Evolutionary conservation across 2,329 filamentous ascomycete species (phyloP).

Genomic region (Microascus cirrosus): DNA sequence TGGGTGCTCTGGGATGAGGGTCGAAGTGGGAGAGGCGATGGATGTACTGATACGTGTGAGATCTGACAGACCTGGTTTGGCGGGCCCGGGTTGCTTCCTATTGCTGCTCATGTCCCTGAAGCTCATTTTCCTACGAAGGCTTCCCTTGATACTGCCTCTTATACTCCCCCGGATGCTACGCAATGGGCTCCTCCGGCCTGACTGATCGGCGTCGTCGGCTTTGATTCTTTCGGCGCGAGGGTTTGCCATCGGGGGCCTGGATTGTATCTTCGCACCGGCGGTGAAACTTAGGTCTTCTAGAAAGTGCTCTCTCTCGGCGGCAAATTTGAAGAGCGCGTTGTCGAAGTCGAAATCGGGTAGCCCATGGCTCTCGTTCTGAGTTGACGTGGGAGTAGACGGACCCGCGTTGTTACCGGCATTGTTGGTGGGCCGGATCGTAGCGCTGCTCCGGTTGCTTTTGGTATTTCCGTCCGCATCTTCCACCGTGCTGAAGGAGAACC

Average conservation of each 20-base stretch:
- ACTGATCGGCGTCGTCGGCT: slow-evolving; percentile 52
- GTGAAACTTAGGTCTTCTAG: slow-evolving; percentile 84
- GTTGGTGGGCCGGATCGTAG: slow-evolving; percentile 44
- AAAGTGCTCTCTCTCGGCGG: slow-evolving; percentile 88
- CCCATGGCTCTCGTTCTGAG: background rate
- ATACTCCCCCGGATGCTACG: slow-evolving; percentile 64
- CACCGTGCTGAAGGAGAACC: slow-evolving; percentile 41
- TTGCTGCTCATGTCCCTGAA: slow-evolving; percentile 91
- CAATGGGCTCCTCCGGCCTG: slow-evolving; percentile 42
- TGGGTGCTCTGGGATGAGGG: background rate
- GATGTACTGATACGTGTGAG: slow-evolving; percentile 3
- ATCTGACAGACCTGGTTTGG: slow-evolving; percentile 51
- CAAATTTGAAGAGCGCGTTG: slow-evolving; percentile 84
- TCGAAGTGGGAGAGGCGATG: background rate
- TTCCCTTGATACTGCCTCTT: slow-evolving; percentile 76
- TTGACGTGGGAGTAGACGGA: background rate
- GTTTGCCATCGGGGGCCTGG: slow-evolving; percentile 61
- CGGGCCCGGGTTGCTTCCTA: slow-evolving; percentile 71
- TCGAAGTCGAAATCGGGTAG: slow-evolving; percentile 76
- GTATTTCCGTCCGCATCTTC: slow-evolving; percentile 48
- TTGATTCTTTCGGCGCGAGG: slow-evolving; percentile 74
- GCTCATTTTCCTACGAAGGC: slow-evolving; percentile 84
- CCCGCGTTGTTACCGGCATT: background rate
- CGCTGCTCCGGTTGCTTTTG: slow-evolving; percentile 53
- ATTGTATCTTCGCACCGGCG: slow-evolving; percentile 66